These are phyloP conservation scores for Wakefieldia striispora DNA, from an alignment of 768 basidiomycete species.

Conservation along the genomic window DNA sequence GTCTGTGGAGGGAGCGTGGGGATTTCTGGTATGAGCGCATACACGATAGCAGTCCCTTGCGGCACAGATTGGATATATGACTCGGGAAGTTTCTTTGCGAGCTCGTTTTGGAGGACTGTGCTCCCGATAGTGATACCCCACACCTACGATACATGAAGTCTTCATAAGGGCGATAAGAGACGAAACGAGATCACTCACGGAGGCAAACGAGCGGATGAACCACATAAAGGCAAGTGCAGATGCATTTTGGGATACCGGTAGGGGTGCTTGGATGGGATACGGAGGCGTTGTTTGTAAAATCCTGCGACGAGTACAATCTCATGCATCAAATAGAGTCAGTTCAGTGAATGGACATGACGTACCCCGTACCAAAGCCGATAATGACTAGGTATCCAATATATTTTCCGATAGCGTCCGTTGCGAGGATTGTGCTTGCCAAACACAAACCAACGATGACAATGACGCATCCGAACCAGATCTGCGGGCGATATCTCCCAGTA, in stretches of 20 bases:
- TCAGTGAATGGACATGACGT: not conserved
- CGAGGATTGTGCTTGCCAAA: slow-evolving; percentile 30
- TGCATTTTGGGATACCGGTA: slow-evolving; percentile 40
- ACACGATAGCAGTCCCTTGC: slow-evolving; percentile 40
- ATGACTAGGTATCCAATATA: slow-evolving; percentile 12
- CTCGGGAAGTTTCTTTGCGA: slow-evolving; percentile 40
- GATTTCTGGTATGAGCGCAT: slow-evolving; percentile 45
- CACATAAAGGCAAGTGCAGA: slow-evolving; percentile 44
- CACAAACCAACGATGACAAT: slow-evolving; percentile 35
- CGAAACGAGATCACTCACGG: slow-evolving; percentile 21
- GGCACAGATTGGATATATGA: slow-evolving; percentile 36
- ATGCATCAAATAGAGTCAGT: not conserved
- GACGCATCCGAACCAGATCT: slow-evolving; percentile 34
- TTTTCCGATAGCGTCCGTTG: slow-evolving; percentile 22
- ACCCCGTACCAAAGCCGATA: slow-evolving; percentile 3
- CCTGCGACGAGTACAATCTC: not conserved
- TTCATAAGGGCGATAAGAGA: not conserved
- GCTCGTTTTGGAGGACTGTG: slow-evolving; percentile 49
- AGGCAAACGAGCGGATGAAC: slow-evolving; percentile 37
- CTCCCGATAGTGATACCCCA: slow-evolving; percentile 52
- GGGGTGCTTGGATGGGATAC: slow-evolving; percentile 49
- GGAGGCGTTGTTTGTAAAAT: slow-evolving; percentile 20
- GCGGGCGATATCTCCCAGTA: slow-evolving; percentile 32
- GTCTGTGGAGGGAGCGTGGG: slow-evolving; percentile 32
- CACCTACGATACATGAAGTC: slow-evolving; percentile 24